These are phyloP conservation scores for Lentinus tigrinus DNA, from an alignment of 768 basidiomycete genomes.

Conservation along the genomic window DNA sequence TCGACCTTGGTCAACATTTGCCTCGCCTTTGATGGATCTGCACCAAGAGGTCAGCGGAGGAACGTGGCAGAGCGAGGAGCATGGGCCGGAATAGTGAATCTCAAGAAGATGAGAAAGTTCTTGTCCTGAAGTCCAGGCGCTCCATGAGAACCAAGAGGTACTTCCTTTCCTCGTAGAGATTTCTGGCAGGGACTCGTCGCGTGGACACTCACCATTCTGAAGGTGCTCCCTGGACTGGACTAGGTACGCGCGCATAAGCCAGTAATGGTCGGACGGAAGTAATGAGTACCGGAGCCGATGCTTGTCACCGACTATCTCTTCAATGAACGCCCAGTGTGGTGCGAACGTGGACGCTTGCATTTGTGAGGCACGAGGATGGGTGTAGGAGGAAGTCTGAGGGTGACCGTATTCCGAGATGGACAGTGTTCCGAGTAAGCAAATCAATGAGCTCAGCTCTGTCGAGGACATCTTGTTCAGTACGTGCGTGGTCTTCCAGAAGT, in stretches of 20 bases:
- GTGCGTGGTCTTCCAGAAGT: constrained; percentile 29
- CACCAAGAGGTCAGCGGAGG: no score
- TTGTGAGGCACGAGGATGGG: constrained; percentile 31
- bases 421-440: constrained; percentile 50
- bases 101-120: background rate
- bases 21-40: no score
- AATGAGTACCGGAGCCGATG: constrained; percentile 29
- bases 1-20: no score
- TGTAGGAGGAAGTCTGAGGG: constrained; percentile 26
- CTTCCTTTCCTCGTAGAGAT: no score
- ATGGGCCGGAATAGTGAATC: no score
- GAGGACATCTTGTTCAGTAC: constrained; percentile 36
- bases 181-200: no score
- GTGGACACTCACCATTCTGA: background rate
- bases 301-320: constrained; percentile 47
- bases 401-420: constrained; percentile 34
- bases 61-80: no score
- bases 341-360: constrained; percentile 22
- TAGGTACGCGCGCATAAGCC: constrained; percentile 55
- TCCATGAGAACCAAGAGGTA: no score
- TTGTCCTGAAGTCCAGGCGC: no score
- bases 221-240: constrained; percentile 14
- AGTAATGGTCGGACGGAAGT: constrained; percentile 53
- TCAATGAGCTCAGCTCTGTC: constrained; percentile 40
- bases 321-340: constrained; percentile 50